phyloP scores from a whole-genome alignment of 345 rosid species.

The Sonneratia alba region DNA sequence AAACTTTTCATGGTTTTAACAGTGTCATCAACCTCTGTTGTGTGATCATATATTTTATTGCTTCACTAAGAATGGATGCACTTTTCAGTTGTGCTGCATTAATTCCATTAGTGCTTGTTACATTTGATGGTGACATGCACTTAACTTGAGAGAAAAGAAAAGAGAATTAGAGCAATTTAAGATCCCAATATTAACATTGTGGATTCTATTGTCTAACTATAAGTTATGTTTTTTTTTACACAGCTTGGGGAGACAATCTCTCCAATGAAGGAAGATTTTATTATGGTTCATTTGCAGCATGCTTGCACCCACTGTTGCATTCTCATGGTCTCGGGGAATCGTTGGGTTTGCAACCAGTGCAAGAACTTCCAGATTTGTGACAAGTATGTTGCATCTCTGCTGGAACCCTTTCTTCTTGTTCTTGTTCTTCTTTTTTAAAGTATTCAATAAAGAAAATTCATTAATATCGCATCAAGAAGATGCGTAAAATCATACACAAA shows the following conservation, averaged over 20 bases:
- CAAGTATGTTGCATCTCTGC: conserved; percentile 42
- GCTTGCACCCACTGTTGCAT: conserved; percentile 82
- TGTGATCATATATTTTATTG: neutral
- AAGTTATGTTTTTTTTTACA: conserved; percentile 9
- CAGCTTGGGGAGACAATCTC: conserved; percentile 98
- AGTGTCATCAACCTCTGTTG: neutral
- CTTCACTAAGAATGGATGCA: neutral
- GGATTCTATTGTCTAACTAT: conserved; percentile 2
- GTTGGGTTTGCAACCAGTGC: conserved; percentile 91
- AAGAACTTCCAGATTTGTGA: conserved; percentile 89
- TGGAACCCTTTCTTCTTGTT: conserved; percentile 6
- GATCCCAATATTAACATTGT: neutral
- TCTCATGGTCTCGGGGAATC: conserved; percentile 82
- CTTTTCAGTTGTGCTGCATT: neutral
- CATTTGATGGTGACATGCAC: neutral
- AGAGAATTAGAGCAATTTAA: neutral
- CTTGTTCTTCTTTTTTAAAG: too few relatives aligned
- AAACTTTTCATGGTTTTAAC: conserved; percentile 2
- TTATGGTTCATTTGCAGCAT: conserved; percentile 98
- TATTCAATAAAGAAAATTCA: too few relatives aligned
- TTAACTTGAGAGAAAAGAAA: neutral
- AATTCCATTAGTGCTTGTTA: neutral
- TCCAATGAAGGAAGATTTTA: conserved; percentile 99
- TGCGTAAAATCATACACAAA: too few relatives aligned
- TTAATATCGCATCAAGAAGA: too few relatives aligned